phyloP scores from a whole-genome alignment of 2,329 filamentous ascomycete species.

The Fusarium austroafricanum region DNA sequence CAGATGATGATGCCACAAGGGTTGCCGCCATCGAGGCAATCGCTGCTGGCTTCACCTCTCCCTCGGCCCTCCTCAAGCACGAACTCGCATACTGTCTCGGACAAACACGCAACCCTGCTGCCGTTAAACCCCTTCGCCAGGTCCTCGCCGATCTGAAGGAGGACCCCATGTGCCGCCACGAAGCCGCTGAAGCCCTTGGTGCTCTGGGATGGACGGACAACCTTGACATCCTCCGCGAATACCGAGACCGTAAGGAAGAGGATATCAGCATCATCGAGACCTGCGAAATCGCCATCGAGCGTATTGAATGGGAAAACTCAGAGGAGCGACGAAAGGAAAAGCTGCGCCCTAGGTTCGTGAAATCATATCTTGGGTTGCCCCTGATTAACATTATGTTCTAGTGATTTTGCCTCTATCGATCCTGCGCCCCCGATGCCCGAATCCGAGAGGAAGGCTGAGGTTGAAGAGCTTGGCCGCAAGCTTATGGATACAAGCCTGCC shows the following conservation, averaged over 20 bases:
- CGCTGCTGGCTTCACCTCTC: slow-evolving; percentile 84
- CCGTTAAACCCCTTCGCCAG: slow-evolving; percentile 76
- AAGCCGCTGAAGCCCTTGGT: slow-evolving; percentile 94
- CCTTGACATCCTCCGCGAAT: slow-evolving; percentile 76
- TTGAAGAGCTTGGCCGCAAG: slow-evolving; percentile 78
- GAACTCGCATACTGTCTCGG: slow-evolving; percentile 97
- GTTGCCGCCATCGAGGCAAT: slow-evolving; percentile 78
- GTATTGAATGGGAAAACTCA: slow-evolving; percentile 93
- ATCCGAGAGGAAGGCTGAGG: slow-evolving; percentile 75
- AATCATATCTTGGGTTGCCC: slow-evolving; percentile 33
- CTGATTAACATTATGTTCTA: slow-evolving; percentile 56
- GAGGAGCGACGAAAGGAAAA: slow-evolving; percentile 78
- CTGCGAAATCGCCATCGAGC: slow-evolving; percentile 94
- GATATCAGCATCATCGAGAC: slow-evolving; percentile 89
- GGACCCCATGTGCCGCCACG: slow-evolving; percentile 95
- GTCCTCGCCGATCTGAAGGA: slow-evolving; percentile 84
- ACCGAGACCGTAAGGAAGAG: slow-evolving; percentile 81
- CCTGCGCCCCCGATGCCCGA: slow-evolving; percentile 89
- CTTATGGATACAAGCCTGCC: slow-evolving; percentile 83
- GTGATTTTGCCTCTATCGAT: slow-evolving; percentile 95
- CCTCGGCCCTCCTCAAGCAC: slow-evolving; percentile 92
- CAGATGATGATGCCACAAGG: slow-evolving; percentile 69
- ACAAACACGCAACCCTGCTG: slow-evolving; percentile 82
- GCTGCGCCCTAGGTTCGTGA: slow-evolving; percentile 78
- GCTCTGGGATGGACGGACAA: slow-evolving; percentile 82